Conservation (phyloP, 345 rosid species). For the Alliaria petiolata region DNA sequence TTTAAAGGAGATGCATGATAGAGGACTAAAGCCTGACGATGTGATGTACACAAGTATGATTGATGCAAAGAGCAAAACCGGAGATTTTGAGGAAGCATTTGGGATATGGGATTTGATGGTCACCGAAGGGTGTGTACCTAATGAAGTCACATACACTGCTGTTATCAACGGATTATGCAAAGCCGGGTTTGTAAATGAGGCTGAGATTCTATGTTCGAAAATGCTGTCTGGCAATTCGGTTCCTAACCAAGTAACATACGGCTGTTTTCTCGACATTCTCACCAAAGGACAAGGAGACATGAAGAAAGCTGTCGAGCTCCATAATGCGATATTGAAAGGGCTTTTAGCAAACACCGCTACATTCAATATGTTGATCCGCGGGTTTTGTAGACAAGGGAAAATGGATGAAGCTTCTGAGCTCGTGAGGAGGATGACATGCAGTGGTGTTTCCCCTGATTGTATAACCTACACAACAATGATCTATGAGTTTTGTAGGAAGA, state of each 20-base stretch:
- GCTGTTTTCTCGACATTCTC: conserved; percentile 73
- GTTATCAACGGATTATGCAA: conserved; percentile 79
- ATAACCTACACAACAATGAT: conserved; percentile 83
- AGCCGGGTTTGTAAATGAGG: conserved; percentile 65
- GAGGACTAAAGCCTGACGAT: conserved; percentile 67
- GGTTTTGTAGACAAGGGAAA: conserved; percentile 73
- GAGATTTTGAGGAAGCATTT: conserved; percentile 62
- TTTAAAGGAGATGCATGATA: conserved; percentile 64
- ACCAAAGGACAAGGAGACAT: conserved; percentile 60
- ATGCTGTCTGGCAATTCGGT: conserved; percentile 42
- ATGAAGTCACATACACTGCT: conserved; percentile 81
- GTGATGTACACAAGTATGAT: conserved; percentile 82
- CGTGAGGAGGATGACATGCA: conserved; percentile 50
- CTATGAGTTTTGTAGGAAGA: conserved; percentile 55
- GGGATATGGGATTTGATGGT: conserved; percentile 77
- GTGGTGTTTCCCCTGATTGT: conserved; percentile 70
- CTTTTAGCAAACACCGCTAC: conserved; percentile 64
- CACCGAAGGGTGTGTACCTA: conserved; percentile 62
- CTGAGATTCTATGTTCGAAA: conserved; percentile 55
- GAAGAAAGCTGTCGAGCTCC: conserved; percentile 70
- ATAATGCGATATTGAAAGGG: conserved; percentile 57
- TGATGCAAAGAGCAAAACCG: conserved; percentile 67
- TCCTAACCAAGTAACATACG: conserved; percentile 79
- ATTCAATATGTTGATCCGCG: conserved; percentile 69
- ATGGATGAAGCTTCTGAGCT: conserved; percentile 57